These are phyloP conservation scores for Tagetes patula DNA, from an alignment of 129 eudicot species.

Conservation along the genomic window DNA sequence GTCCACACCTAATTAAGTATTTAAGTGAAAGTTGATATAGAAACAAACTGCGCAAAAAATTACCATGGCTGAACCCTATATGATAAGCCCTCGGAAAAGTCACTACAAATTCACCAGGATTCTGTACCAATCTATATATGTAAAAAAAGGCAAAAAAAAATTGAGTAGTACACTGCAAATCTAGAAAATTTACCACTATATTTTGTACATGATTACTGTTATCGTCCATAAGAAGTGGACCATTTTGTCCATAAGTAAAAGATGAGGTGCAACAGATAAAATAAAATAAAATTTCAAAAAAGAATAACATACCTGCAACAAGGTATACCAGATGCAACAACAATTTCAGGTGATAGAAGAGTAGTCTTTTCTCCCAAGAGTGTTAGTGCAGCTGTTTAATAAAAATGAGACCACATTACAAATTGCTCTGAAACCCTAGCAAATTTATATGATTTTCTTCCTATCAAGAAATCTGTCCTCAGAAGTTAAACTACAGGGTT, in stretches of 20 bases:
- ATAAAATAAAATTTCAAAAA: neutral
- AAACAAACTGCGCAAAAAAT: constrained; percentile 26
- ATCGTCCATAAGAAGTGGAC: neutral
- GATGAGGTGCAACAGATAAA: constrained; percentile 4
- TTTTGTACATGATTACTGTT: neutral
- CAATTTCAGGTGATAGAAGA: constrained; percentile 80
- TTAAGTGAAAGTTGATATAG: constrained; percentile 10
- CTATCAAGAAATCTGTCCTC: constrained; percentile 12
- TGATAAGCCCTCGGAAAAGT: constrained; percentile 99
- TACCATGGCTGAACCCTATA: constrained; percentile 99
- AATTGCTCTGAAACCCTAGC: constrained; percentile 13
- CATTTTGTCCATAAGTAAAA: constrained; percentile 2
- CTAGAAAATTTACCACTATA: constrained; percentile 19
- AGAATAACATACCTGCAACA: constrained; percentile 79
- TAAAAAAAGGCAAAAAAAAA: constrained; percentile 11
- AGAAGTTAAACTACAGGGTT: constrained; percentile 1
- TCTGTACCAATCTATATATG: constrained; percentile 74
- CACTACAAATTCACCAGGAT: constrained; percentile 98
- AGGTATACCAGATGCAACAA: constrained; percentile 79
- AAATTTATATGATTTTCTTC: constrained; percentile 2
- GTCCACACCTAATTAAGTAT: neutral
- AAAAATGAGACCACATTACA: constrained; percentile 14
- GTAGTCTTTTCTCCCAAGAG: constrained; percentile 97
- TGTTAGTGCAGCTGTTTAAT: constrained; percentile 69
- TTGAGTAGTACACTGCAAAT: constrained; percentile 14